Evolutionary conservation across 2,329 filamentous ascomycete genomes (phyloP).

Genomic region (Intubia oerlemansii): DNA sequence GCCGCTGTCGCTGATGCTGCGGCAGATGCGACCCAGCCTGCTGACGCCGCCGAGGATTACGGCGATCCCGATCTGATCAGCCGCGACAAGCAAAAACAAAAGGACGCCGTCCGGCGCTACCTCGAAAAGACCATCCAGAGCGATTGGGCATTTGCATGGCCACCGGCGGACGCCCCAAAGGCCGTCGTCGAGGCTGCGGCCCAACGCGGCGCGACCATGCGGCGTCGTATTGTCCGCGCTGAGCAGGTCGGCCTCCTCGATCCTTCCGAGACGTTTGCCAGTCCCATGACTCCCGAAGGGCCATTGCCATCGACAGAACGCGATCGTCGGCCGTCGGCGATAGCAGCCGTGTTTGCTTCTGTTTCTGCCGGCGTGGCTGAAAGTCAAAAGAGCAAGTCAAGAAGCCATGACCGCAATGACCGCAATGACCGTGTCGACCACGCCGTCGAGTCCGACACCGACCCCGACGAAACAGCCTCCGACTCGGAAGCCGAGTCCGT

Average conservation of each 20-base stretch:
- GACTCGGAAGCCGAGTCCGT: constrained; percentile 25
- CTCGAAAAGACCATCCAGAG: constrained; percentile 30
- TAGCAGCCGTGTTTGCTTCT: background rate
- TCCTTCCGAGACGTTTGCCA: constrained; percentile 3
- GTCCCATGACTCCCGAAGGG: constrained; percentile 1
- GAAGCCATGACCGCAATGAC: too few relatives aligned
- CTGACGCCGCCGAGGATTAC: constrained; percentile 18
- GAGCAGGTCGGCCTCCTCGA: constrained; percentile 5
- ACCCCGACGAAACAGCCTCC: constrained; percentile 13
- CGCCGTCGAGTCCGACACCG: constrained; percentile 5
- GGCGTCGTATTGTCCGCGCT: background rate
- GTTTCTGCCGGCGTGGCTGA: too few relatives aligned
- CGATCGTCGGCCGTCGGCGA: too few relatives aligned
- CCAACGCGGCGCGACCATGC: background rate
- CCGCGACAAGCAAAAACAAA: constrained; percentile 39
- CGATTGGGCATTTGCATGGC: constrained; percentile 41
- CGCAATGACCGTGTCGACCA: background rate
- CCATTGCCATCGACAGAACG: too few relatives aligned
- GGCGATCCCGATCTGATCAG: constrained; percentile 36
- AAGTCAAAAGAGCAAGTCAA: too few relatives aligned
- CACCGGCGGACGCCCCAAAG: constrained; percentile 11
- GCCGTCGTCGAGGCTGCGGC: background rate
- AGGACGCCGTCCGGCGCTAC: constrained; percentile 37
- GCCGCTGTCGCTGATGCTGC: too few relatives aligned
- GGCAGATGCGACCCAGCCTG: too few relatives aligned